A percentile compares a stretch with the other conserved stretches of the same genome.
Conservation (phyloP, 1,284 basidiomycete species). For the Ceratobasidium sp. region DNA sequence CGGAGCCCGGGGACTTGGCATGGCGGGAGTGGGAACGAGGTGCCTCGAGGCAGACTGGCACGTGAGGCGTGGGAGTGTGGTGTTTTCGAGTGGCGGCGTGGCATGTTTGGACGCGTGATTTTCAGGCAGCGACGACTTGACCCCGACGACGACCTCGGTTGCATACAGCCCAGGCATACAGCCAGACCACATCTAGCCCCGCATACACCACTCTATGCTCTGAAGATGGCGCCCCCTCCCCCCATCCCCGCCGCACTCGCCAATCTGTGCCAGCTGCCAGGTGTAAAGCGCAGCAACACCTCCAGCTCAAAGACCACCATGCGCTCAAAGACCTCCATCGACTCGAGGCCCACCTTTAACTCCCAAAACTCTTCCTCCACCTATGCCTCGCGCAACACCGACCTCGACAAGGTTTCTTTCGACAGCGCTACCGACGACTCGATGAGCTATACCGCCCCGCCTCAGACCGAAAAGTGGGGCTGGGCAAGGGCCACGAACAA, state of each 20-base stretch:
- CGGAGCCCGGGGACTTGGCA: too few species aligned
- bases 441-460: constrained; percentile 27
- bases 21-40: too few species aligned
- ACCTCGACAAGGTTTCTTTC: constrained; percentile 23
- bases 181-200: not conserved
- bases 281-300: constrained; percentile 35
- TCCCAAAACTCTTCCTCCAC: constrained; percentile 1
- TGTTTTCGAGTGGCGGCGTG: too few species aligned
- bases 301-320: constrained; percentile 23
- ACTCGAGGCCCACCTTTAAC: constrained; percentile 8
- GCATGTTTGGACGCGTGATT: too few species aligned
- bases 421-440: constrained; percentile 12
- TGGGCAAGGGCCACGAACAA: constrained; percentile 34
- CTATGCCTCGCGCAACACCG: constrained; percentile 10
- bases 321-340: constrained; percentile 8
- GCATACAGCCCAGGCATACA: not conserved
- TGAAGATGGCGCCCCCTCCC: constrained; percentile 20
- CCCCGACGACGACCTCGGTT: too few species aligned
- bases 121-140: too few species aligned
- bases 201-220: not conserved
- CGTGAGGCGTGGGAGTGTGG: too few species aligned
- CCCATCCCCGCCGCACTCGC: constrained; percentile 24
- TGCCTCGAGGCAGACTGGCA: too few species aligned
- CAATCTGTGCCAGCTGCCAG: constrained; percentile 35
- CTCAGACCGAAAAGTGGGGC: constrained; percentile 17